Evolutionary conservation across 2,329 filamentous ascomycete genomes (phyloP), one percentile per base, ranked within the genome.

Genomic region (Colletotrichum ledebouriae): DNA sequence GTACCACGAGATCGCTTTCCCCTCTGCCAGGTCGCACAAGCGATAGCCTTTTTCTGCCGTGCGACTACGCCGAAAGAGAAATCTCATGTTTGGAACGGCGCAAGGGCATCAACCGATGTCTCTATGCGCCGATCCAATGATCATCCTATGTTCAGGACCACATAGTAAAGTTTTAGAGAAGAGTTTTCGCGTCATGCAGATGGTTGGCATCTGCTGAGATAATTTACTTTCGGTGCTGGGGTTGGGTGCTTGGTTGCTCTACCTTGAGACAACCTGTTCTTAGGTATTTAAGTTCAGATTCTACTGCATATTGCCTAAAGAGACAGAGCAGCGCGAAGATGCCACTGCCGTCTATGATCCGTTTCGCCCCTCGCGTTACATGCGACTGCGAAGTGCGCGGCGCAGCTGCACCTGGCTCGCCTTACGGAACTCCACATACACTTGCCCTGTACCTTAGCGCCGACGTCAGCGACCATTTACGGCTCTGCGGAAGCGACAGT

Each of bases 401-500:
- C 29, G 29, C 29, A 6, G 29, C 29, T 29, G 29, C 29, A 29
- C 7, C 29, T 29, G 29, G 6, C 29, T 29, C 29, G 29, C 29
- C 29, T 29, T 29, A 6, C 6, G 46, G 17, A 15, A 33, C 42
- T 41, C 44, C 57, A 60, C 57, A 59, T 50, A 44, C 33, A 59
- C 17, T 29, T 29, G 29, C 29, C 29, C 15, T 59, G 57, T 46
- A 17, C 17, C 17, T 17, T 17, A 52, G 46, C 58, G 58, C 44
- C 29, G 42, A 68, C 60, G 65, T 68, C 65, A 68, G 60, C 60
- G 47, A 65, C 46, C n/a, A 50, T 29, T 57, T 20, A 47, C 59
- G 17, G 50, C 37, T 37, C 50, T 39, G 10, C 29, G 20, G 59
- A 33, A 57, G 41, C 60, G 37, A 25, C 25, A 57, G 37, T 5